Conservation (phyloP, 352 stramenopile genomes). For the Pythium brachiatum region DNA sequence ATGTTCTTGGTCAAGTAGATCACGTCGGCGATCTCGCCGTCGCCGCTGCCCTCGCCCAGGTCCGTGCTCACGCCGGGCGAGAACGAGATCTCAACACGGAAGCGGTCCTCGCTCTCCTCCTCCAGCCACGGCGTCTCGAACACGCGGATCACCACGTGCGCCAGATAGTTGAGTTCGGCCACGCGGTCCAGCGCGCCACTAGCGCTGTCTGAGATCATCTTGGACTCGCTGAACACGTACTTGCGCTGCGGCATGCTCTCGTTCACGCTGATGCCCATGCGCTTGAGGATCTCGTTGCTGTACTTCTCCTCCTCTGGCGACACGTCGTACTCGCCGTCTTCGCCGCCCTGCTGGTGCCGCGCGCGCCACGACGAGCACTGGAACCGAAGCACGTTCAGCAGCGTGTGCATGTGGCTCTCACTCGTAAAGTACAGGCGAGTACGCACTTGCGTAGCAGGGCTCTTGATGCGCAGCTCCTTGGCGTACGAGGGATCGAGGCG, state of each 20-base stretch:
- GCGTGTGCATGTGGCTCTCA: constrained; percentile 97
- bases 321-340: constrained; percentile 71
- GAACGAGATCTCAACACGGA: constrained; percentile 85
- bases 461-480: constrained; percentile 96
- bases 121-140: constrained; percentile 94
- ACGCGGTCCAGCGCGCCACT: constrained; percentile 80
- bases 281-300: constrained; percentile 82
- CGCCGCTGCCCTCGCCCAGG: constrained; percentile 19
- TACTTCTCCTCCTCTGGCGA: constrained; percentile 80
- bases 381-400: constrained; percentile 97
- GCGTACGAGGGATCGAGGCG: constrained; percentile 81
- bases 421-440: constrained; percentile 99
- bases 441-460: constrained; percentile 81
- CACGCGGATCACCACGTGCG: constrained; percentile 98
- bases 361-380: constrained; percentile 72
- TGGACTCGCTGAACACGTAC: constrained; percentile 80
- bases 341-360: constrained; percentile 47
- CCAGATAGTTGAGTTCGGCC: constrained; percentile 97
- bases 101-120: constrained; percentile 81
- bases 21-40: constrained; percentile 51
- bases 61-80: constrained; percentile 66
- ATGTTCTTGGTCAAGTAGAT: constrained; percentile 87
- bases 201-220: constrained; percentile 75
- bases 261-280: constrained; percentile 82
- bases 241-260: constrained; percentile 77